Percentiles rank a stretch among this genome's conserved stretches.
Evolutionary conservation across 2,329 filamentous ascomycete species (phyloP).

Genomic region (Arthrocladium fulminans): DNA sequence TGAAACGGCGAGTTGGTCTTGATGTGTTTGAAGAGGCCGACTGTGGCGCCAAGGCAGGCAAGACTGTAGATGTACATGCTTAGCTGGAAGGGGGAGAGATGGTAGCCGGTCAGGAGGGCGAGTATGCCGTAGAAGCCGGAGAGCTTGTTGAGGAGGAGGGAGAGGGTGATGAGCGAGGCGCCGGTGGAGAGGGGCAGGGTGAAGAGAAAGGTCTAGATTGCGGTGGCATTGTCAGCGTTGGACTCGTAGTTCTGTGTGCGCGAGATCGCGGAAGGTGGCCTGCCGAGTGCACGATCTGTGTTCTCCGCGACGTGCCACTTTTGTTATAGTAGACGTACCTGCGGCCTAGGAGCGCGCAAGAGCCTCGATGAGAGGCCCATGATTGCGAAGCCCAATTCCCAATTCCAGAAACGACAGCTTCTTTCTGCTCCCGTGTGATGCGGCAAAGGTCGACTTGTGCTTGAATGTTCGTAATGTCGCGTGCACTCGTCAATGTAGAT

Average conservation of each 20-base stretch:
- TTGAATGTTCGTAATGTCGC: background rate
- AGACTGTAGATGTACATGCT: constrained; percentile 89
- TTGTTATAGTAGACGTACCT: constrained; percentile 28
- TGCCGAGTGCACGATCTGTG: too few relatives aligned
- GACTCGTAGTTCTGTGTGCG: constrained; percentile 5
- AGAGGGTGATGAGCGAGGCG: constrained; percentile 72
- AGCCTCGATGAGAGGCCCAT: constrained; percentile 30
- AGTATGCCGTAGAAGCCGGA: constrained; percentile 85
- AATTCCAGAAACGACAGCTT: background rate
- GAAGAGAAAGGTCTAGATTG: constrained; percentile 66
- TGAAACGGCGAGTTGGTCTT: constrained; percentile 69
- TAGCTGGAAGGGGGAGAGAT: constrained; percentile 72
- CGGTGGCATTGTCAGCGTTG: background rate
- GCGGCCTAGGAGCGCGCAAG: constrained; percentile 42
- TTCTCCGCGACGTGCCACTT: too few relatives aligned
- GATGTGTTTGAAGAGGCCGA: constrained; percentile 69
- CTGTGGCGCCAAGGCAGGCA: constrained; percentile 56
- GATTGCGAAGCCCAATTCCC: constrained; percentile 9
- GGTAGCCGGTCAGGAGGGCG: constrained; percentile 77
- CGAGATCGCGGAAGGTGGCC: too few relatives aligned
- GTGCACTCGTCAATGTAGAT: background rate
- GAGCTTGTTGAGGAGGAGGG: constrained; percentile 83
- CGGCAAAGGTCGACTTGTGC: background rate
- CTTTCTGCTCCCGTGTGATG: too few relatives aligned
- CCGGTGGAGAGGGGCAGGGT: constrained; percentile 79